Base-by-base conservation (phyloP, 164 flowering plant genomes). In the Malania oleifera region DNA sequence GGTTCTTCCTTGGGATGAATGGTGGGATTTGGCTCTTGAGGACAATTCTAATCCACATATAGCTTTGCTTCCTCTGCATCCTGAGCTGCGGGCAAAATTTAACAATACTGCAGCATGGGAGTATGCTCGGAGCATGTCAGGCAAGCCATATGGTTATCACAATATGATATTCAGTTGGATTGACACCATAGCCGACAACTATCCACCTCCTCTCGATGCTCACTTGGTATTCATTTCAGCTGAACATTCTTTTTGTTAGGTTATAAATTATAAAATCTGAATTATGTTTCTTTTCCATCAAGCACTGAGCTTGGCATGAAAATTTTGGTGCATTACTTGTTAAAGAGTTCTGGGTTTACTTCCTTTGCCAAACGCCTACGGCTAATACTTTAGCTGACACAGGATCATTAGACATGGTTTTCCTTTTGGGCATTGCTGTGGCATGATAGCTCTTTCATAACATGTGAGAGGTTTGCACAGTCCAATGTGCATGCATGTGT, bases 121-220 rank as follows among this genome's bases (percentile, higher is more conserved):
- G 29, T 95, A 82, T 82, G 98, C 95, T 45, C 80, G 84, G 44
- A 86, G 84, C 78, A 95, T 95, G 98, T 60, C 84, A 19, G 99
- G 99, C 50, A 85, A 85, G 71, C 99, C 98, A 56, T 95, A 95
- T 77, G 99, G 99, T 60, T 95, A 95, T 65, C 99, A 95, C 65
- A 95, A 95, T 79, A 91, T 95, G 99, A 95, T 95, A 63, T 95
- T 95, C 61, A 95, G 98, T 71, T 95, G 98, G 99, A 95, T 95
- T 60, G 99, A 95, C 65, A 89, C 98, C 25, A 66, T 85, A 27
- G 78, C 82, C 45, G 96, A 86, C 69, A 95, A 95, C 73, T 95
- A 82, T 71, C 99, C 98, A 13, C 99, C 99, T 26, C 99, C 99
- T 61, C 80, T 91, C 64, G 99, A 95, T 84, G 81, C 99, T 79